phyloP scores from a whole-genome alignment of 768 basidiomycete species.

The Tylopilus felleus region DNA sequence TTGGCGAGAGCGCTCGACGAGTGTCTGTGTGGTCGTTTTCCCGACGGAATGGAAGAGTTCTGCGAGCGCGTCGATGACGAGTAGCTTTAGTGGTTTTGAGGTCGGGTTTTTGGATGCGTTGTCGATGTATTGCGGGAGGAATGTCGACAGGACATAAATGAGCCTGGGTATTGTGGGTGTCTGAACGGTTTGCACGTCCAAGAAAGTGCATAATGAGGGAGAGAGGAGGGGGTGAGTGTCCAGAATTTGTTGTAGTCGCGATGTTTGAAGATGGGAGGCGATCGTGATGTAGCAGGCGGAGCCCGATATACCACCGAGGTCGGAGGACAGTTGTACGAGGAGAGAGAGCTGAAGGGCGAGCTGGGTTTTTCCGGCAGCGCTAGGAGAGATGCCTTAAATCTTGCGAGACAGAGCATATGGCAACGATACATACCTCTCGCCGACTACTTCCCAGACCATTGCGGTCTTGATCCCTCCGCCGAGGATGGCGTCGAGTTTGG shows the following conservation, averaged over 20 bases:
- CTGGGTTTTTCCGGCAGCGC: conserved; percentile 94
- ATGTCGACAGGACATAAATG: conserved; percentile 50
- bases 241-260: conserved; percentile 64
- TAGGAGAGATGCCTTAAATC: conserved; percentile 32
- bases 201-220: conserved; percentile 42
- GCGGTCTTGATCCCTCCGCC: conserved; percentile 80
- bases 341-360: conserved; percentile 82
- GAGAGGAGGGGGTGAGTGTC: conserved; percentile 48
- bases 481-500: conserved; percentile 59
- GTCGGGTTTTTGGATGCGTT: conserved; percentile 27
- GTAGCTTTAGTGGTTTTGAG: conserved; percentile 62
- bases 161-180: conserved; percentile 54
- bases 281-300: conserved; percentile 78
- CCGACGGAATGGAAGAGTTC: conserved; percentile 73
- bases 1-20: conserved; percentile 70
- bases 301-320: conserved; percentile 57
- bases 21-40: conserved; percentile 55
- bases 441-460: conserved; percentile 83
- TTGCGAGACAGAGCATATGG: neutral
- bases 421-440: conserved; percentile 76
- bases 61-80: conserved; percentile 86
- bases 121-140: conserved; percentile 51
- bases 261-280: conserved; percentile 63
- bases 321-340: conserved; percentile 64
- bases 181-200: conserved; percentile 60